Evolutionary conservation across 2,329 filamentous ascomycete genomes (phyloP).

Genomic region (Gaeumannomyces tritici): DNA sequence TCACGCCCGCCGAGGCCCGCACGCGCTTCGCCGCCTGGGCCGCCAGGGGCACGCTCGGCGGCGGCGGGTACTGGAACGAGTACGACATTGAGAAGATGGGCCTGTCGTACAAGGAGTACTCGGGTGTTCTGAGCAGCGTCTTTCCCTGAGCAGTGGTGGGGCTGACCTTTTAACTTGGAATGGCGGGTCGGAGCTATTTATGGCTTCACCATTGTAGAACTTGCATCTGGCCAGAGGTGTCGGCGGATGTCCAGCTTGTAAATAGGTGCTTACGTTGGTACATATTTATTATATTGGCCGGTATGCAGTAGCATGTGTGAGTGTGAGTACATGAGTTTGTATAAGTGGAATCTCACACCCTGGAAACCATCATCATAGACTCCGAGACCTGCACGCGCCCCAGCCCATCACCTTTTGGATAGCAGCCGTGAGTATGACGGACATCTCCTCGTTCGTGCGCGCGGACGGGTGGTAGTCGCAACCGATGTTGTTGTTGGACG

Average conservation of each 20-base stretch:
- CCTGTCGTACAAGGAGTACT: slow-evolving; percentile 24
- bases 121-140: slow-evolving; percentile 13
- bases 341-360: not conserved
- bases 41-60: slow-evolving; percentile 18
- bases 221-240: not conserved
- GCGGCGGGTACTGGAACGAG: slow-evolving; percentile 35
- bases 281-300: not conserved
- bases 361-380: not conserved
- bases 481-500: slow-evolving; percentile 20
- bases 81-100: slow-evolving; percentile 34
- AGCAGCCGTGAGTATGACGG: slow-evolving; percentile 7
- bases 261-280: not conserved
- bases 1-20: slow-evolving; percentile 24
- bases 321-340: not conserved
- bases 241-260: not conserved
- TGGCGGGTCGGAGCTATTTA: not conserved
- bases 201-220: not conserved
- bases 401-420: slow-evolving; percentile 3
- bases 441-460: slow-evolving; percentile 19
- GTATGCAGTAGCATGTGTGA: too few relatives aligned
- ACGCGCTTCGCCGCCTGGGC: slow-evolving; percentile 25
- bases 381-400: not conserved
- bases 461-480: slow-evolving; percentile 33
- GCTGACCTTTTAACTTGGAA: too few relatives aligned
- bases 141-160: slow-evolving; percentile 11